phyloP scores from a whole-genome alignment of 2,329 filamentous ascomycete species.

The Xylariaceae sp. region DNA sequence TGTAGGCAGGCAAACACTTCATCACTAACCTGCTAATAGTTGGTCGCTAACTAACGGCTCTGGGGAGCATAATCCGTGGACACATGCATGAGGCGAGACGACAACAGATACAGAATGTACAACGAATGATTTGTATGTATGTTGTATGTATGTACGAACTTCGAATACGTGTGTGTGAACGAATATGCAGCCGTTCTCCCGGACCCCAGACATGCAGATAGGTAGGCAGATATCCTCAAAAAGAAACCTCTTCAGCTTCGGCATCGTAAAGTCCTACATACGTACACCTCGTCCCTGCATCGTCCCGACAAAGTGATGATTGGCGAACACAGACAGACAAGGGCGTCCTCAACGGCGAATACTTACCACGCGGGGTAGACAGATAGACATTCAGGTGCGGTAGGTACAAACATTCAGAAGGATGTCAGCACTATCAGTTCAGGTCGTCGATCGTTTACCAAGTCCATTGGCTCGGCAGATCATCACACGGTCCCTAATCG shows the following conservation, averaged over 20 bases:
- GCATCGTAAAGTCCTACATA: slow-evolving; percentile 1
- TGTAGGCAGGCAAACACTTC: too few relatives aligned
- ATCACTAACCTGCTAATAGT: too few relatives aligned
- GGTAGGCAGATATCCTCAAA: too few relatives aligned
- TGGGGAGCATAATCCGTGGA: too few relatives aligned
- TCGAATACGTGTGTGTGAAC: background rate
- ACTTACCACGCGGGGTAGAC: slow-evolving; percentile 3
- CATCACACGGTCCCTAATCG: background rate
- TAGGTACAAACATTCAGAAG: background rate
- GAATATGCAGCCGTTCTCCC: background rate
- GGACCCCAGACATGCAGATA: slow-evolving; percentile 4
- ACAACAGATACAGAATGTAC: too few relatives aligned
- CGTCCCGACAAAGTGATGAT: slow-evolving; percentile 2
- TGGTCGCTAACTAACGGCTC: too few relatives aligned
- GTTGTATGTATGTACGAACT: background rate
- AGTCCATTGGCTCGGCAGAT: background rate
- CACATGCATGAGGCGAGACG: too few relatives aligned
- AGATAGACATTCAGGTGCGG: background rate
- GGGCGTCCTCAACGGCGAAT: background rate
- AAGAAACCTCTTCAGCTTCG: slow-evolving; percentile 5
- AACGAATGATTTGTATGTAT: background rate
- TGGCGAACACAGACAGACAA: slow-evolving; percentile 4
- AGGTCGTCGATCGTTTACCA: background rate
- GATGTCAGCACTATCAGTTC: background rate
- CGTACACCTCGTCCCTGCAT: slow-evolving; percentile 6